Conservation (phyloP, 805 yeast species). For the Teunomyces panamensis region DNA sequence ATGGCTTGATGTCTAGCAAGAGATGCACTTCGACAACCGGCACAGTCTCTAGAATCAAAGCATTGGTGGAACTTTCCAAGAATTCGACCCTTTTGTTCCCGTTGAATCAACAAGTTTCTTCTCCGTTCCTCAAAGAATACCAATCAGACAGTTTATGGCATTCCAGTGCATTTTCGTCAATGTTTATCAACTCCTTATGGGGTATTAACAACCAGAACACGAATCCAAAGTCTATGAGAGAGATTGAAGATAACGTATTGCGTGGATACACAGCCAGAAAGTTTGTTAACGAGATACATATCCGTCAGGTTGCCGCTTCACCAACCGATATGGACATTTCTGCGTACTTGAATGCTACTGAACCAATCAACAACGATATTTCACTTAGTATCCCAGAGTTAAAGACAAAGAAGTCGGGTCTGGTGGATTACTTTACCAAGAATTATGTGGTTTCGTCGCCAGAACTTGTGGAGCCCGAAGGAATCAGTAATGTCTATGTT, state of each 20-base stretch:
- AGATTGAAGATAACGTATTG: slow-evolving; percentile 42
- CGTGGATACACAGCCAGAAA: slow-evolving; percentile 44
- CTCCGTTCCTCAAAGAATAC: slow-evolving; percentile 6
- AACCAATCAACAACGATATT: background rate
- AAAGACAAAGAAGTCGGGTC: slow-evolving; percentile 4
- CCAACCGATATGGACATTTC: slow-evolving; percentile 14
- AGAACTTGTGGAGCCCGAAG: background rate
- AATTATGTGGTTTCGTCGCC: slow-evolving; percentile 5
- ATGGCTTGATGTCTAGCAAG: slow-evolving; percentile 40
- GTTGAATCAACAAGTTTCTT: slow-evolving; percentile 19
- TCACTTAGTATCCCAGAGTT: background rate
- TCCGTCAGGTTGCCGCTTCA: slow-evolving; percentile 8
- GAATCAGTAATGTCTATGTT: background rate
- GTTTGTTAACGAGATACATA: slow-evolving; percentile 40
- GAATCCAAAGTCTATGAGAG: slow-evolving; percentile 36
- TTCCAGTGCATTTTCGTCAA: slow-evolving; percentile 25
- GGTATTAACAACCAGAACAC: slow-evolving; percentile 40
- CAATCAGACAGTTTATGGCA: slow-evolving; percentile 43
- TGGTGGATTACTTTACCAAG: slow-evolving; percentile 9
- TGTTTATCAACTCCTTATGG: slow-evolving; percentile 41
- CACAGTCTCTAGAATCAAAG: slow-evolving; percentile 43
- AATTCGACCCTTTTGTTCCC: slow-evolving; percentile 59
- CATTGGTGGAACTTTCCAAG: slow-evolving; percentile 44
- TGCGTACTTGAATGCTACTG: slow-evolving; percentile 9
- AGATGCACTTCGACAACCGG: slow-evolving; percentile 8